Evolutionary conservation across 805 yeast species (phyloP).

Genomic region (Metschnikowia sp.): DNA sequence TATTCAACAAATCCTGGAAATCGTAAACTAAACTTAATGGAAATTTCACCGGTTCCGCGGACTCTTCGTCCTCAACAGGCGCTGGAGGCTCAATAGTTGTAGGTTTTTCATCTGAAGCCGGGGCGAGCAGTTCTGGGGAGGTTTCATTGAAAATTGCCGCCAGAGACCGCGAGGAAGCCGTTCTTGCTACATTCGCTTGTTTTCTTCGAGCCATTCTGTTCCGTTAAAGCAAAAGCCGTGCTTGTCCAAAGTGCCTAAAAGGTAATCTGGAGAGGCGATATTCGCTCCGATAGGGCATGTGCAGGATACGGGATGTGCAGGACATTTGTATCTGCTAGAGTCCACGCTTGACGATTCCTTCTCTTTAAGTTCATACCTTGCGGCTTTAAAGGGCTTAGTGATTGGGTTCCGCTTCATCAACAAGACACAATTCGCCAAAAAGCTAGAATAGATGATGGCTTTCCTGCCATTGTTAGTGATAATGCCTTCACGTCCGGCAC

Average conservation of each 20-base stretch:
- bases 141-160: constrained; percentile 15
- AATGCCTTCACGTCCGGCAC: too few species aligned
- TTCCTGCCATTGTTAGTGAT: too few species aligned
- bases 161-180: constrained; percentile 16
- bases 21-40: constrained; percentile 22
- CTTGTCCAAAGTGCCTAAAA: too few species aligned
- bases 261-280: too few species aligned
- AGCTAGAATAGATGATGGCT: too few species aligned
- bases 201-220: constrained; percentile 18
- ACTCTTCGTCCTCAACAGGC: constrained; percentile 3
- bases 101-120: neutral
- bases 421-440: too few species aligned
- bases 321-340: too few species aligned
- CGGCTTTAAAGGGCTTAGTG: too few species aligned
- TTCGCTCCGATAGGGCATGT: neutral
- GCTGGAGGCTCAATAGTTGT: neutral
- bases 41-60: constrained; percentile 8
- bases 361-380: too few species aligned
- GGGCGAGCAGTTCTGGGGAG: constrained; percentile 2
- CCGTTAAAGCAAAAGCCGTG: too few species aligned
- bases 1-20: constrained; percentile 39
- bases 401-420: too few species aligned
- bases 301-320: neutral
- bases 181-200: constrained; percentile 3
- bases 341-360: too few species aligned